Evolutionary conservation across 331 rosid species (phyloP).

Genomic region (Dryas integrifolia): DNA sequence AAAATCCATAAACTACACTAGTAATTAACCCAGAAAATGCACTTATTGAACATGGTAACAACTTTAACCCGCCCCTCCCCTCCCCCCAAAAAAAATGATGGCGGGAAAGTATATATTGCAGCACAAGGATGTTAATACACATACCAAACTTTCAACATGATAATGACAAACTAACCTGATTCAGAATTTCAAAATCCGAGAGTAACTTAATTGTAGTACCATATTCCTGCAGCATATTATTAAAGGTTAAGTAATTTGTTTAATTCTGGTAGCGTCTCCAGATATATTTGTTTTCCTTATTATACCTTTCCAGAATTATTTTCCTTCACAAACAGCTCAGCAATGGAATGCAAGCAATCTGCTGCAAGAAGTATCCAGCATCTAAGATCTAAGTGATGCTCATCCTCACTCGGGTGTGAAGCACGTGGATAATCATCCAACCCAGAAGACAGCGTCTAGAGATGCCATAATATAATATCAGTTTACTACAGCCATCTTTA

Average conservation of each 20-base stretch:
- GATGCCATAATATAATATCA: slow-evolving; percentile 30
- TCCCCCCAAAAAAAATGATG: neutral
- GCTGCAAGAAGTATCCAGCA: slow-evolving; percentile 98
- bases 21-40: neutral
- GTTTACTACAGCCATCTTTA: slow-evolving; percentile 21
- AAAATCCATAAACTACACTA: neutral
- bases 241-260: slow-evolving; percentile 11
- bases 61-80: too few species aligned
- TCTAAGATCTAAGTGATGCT: slow-evolving; percentile 87
- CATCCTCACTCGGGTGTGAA: slow-evolving; percentile 87
- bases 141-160: slow-evolving; percentile 12
- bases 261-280: neutral
- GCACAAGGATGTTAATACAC: neutral
- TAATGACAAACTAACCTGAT: slow-evolving; percentile 50
- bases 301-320: slow-evolving; percentile 54
- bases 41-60: neutral
- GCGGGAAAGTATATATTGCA: neutral
- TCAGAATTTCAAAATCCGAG: slow-evolving; percentile 66
- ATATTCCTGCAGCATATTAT: slow-evolving; percentile 61
- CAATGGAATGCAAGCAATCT: slow-evolving; percentile 76
- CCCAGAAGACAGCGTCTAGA: slow-evolving; percentile 84
- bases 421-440: slow-evolving; percentile 98
- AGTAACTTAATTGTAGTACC: slow-evolving; percentile 55
- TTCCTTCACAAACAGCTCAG: slow-evolving; percentile 53
- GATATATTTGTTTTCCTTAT: slow-evolving; percentile 1